These are phyloP conservation scores for Aspergillus sp. DNA, from an alignment of 2,329 filamentous ascomycete species.

Conservation along the genomic window DNA sequence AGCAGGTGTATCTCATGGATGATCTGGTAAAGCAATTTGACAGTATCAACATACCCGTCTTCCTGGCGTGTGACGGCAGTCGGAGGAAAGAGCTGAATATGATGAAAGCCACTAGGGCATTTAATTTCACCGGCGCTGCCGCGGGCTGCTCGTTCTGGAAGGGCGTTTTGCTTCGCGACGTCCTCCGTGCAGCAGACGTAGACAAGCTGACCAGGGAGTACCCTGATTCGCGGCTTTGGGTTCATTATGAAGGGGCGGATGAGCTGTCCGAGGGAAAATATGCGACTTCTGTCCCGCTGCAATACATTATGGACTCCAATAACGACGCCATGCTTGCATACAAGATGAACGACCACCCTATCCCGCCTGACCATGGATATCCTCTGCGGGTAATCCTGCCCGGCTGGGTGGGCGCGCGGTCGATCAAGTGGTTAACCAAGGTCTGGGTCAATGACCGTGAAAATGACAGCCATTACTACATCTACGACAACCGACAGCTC, in stretches of 20 bases:
- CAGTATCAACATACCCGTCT: constrained; percentile 39
- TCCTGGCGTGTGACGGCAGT: constrained; percentile 42
- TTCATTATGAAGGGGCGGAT: constrained; percentile 44
- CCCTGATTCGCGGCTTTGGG: constrained; percentile 24
- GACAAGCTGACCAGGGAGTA: constrained; percentile 7
- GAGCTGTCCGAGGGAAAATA: constrained; percentile 39
- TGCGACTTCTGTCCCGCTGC: constrained; percentile 37
- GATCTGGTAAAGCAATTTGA: constrained; percentile 35
- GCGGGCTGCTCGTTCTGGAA: constrained; percentile 43
- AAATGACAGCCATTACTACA: constrained; percentile 36
- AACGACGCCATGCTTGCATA: constrained; percentile 40
- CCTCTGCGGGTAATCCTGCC: constrained; percentile 32
- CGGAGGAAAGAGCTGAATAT: constrained; percentile 44
- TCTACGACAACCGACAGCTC: constrained; percentile 42
- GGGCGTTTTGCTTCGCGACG: constrained; percentile 36
- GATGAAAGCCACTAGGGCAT: constrained; percentile 39
- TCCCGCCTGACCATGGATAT: constrained; percentile 35
- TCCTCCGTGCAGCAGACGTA: constrained; percentile 35
- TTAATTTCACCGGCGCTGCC: constrained; percentile 39
- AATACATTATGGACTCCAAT: constrained; percentile 36
- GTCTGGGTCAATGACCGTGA: constrained; percentile 32
- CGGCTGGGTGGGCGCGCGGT: constrained; percentile 32
- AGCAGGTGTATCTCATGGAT: constrained; percentile 33
- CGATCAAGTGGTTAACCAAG: constrained; percentile 33
- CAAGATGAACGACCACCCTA: constrained; percentile 31